Evolutionary conservation across 2,329 filamentous ascomycete genomes (phyloP).

Genomic region (Diaporthe caulivora): DNA sequence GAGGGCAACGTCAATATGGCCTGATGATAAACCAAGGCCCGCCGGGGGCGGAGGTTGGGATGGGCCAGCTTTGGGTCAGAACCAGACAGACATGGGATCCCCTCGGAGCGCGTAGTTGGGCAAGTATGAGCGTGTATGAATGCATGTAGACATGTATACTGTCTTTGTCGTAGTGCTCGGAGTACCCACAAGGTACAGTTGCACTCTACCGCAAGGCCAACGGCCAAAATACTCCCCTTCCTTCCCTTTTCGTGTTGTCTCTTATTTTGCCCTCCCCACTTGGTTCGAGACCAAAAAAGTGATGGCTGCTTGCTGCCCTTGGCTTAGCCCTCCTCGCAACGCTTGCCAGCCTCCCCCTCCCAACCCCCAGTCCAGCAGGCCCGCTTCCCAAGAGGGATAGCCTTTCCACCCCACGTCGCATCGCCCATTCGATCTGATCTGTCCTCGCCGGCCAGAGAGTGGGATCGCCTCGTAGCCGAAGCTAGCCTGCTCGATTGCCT

Average conservation of each 20-base stretch:
- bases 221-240: background rate
- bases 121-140: background rate
- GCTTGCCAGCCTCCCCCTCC: conserved; percentile 13
- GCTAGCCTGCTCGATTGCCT: conserved; percentile 22
- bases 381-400: conserved; percentile 28
- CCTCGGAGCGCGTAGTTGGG: background rate
- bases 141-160: background rate
- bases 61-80: background rate
- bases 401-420: conserved; percentile 29
- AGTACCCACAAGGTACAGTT: background rate
- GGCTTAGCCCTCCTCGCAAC: background rate
- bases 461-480: conserved; percentile 21
- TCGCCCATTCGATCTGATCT: conserved; percentile 28
- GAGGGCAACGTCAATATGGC: conserved; percentile 23
- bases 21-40: conserved; percentile 24
- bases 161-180: background rate
- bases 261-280: background rate
- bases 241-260: background rate
- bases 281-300: conserved; percentile 1
- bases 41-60: background rate
- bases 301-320: too few relatives aligned
- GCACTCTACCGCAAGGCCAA: background rate
- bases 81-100: background rate
- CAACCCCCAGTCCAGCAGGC: background rate
- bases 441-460: conserved; percentile 19